These are phyloP conservation scores for Calonectria pseudoreteaudii DNA, from an alignment of 2,329 filamentous ascomycete species.

Conservation along the genomic window DNA sequence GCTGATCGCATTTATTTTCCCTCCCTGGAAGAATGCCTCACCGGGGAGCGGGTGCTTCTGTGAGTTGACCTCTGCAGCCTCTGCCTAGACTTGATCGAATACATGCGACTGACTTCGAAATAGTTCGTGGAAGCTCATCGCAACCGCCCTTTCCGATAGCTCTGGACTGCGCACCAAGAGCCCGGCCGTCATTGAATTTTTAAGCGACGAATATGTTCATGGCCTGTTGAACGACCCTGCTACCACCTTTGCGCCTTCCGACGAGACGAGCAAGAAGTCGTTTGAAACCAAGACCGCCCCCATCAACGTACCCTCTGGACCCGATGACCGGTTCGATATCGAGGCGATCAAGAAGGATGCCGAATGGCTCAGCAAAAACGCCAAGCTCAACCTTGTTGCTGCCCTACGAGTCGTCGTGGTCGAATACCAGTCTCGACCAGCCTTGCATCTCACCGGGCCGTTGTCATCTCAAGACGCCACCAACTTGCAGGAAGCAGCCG, in stretches of 20 bases:
- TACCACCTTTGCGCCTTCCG: constrained; percentile 73
- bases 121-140: constrained; percentile 73
- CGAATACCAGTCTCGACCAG: constrained; percentile 86
- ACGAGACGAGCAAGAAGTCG: constrained; percentile 72
- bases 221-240: constrained; percentile 76
- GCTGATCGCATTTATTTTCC: constrained; percentile 82
- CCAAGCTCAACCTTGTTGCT: constrained; percentile 82
- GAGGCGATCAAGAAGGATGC: constrained; percentile 86
- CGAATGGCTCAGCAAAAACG: constrained; percentile 84
- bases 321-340: constrained; percentile 77
- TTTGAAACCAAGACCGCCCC: constrained; percentile 90
- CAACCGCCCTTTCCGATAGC: constrained; percentile 66
- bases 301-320: constrained; percentile 81
- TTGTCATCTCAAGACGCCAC: constrained; percentile 83
- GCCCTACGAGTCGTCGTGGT: constrained; percentile 84
- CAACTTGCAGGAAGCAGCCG: constrained; percentile 80
- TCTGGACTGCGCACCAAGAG: constrained; percentile 67
- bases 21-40: constrained; percentile 86
- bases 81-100: constrained; percentile 24
- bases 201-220: constrained; percentile 76
- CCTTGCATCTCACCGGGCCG: constrained; percentile 75
- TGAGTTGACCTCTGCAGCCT: constrained; percentile 59
- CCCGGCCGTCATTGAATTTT: constrained; percentile 72
- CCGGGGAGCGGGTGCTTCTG: constrained; percentile 83
- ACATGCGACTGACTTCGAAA: constrained; percentile 37